phyloP scores from a whole-genome alignment of 768 basidiomycete species.

The Russula vinacea region DNA sequence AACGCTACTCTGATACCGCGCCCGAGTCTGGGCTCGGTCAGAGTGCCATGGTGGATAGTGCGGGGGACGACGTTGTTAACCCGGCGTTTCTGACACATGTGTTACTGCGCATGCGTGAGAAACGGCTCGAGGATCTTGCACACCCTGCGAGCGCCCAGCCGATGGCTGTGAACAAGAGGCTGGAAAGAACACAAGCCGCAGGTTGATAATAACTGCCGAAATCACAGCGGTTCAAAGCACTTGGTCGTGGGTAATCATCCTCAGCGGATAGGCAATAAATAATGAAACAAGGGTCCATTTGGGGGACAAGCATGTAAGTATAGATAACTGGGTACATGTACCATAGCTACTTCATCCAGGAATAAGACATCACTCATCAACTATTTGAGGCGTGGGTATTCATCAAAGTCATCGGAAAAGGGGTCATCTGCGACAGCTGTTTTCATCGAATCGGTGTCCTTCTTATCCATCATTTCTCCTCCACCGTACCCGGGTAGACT shows the following conservation, averaged over 20 bases:
- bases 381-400: slow-evolving; percentile 8
- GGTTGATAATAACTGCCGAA: slow-evolving; percentile 37
- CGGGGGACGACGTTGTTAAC: slow-evolving; percentile 45
- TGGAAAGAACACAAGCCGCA: slow-evolving; percentile 68
- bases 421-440: slow-evolving; percentile 45
- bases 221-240: not conserved
- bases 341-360: not conserved
- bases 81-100: slow-evolving; percentile 54
- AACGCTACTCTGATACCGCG: slow-evolving; percentile 68
- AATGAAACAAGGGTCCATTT: not conserved
- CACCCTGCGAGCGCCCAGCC: slow-evolving; percentile 50
- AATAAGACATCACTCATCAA: not conserved
- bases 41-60: slow-evolving; percentile 25
- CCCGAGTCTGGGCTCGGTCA: slow-evolving; percentile 31
- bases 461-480: slow-evolving; percentile 30
- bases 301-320: not conserved
- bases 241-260: not conserved
- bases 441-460: slow-evolving; percentile 33
- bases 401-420: slow-evolving; percentile 50
- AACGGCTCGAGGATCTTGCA: slow-evolving; percentile 53
- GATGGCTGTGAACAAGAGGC: slow-evolving; percentile 63
- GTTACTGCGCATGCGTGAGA: slow-evolving; percentile 66
- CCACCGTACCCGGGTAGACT: slow-evolving; percentile 45
- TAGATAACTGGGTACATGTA: slow-evolving; percentile 8
- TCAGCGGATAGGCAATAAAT: not conserved